phyloP scores from a whole-genome alignment of 2,329 filamentous ascomycete genomes.

The Fusarium vanettenii region DNA sequence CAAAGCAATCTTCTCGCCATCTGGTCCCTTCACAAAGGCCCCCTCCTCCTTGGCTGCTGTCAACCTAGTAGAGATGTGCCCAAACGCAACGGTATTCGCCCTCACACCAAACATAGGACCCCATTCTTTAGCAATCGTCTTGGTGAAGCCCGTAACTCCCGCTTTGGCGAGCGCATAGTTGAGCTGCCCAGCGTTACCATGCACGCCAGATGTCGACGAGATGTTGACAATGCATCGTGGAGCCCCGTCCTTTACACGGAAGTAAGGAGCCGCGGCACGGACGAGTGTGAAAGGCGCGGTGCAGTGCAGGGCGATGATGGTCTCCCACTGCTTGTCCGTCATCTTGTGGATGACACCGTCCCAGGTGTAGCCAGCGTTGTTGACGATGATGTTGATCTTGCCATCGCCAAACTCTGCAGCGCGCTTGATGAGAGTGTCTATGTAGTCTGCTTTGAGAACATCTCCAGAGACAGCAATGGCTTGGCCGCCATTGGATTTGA shows the following conservation, averaged over 20 bases:
- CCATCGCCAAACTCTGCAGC: constrained; percentile 84
- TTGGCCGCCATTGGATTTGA: constrained; percentile 73
- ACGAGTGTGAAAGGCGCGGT: constrained; percentile 89
- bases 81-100: constrained; percentile 86
- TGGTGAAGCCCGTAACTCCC: constrained; percentile 83
- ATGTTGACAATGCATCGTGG: constrained; percentile 86
- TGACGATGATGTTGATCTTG: constrained; percentile 92
- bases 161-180: constrained; percentile 91
- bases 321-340: constrained; percentile 92
- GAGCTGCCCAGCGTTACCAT: constrained; percentile 91
- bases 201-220: constrained; percentile 81
- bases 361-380: constrained; percentile 94
- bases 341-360: constrained; percentile 94
- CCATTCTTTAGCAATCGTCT: constrained; percentile 94
- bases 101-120: constrained; percentile 85
- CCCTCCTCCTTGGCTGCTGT: constrained; percentile 88
- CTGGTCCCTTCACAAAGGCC: constrained; percentile 80
- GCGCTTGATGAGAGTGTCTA: constrained; percentile 77
- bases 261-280: constrained; percentile 84
- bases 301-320: constrained; percentile 84
- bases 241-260: constrained; percentile 86
- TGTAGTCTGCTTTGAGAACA: constrained; percentile 77
- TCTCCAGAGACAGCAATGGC: constrained; percentile 83
- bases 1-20: constrained; percentile 79
- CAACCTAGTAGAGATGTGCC: constrained; percentile 81